These are phyloP conservation scores for Colletotrichum eleusines DNA, from an alignment of 2,329 filamentous ascomycete genomes.

Conservation along the genomic window DNA sequence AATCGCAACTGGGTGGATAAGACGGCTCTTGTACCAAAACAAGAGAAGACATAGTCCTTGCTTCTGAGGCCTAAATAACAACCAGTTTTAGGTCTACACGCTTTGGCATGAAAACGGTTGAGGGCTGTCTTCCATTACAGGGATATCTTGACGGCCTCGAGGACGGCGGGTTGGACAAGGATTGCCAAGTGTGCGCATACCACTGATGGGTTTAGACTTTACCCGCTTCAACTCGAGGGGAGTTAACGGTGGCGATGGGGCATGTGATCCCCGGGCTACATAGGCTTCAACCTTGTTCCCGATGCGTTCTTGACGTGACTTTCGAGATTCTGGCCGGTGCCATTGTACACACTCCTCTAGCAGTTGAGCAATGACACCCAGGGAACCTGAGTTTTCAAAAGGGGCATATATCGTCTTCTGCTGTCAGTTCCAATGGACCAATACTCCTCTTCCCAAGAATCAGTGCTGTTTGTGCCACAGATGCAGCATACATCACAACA, in stretches of 20 bases:
- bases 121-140: background rate
- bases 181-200: background rate
- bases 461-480: background rate
- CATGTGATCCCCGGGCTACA: background rate
- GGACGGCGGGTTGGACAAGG: background rate
- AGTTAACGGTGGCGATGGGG: too few species aligned
- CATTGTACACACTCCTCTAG: background rate
- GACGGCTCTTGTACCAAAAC: background rate
- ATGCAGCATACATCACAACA: background rate
- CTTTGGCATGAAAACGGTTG: background rate
- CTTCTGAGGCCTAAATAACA: background rate
- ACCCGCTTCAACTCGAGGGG: too few species aligned
- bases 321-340: background rate
- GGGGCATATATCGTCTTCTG: too few species aligned
- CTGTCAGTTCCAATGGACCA: background rate
- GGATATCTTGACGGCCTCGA: background rate
- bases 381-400: background rate
- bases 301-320: background rate
- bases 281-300: background rate
- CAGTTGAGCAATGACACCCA: background rate
- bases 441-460: background rate
- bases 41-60: background rate
- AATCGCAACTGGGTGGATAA: too few species aligned
- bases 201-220: background rate
- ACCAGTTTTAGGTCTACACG: too few species aligned